phyloP scores from a whole-genome alignment of 768 basidiomycete genomes.

The Auricularia auricula-judae region DNA sequence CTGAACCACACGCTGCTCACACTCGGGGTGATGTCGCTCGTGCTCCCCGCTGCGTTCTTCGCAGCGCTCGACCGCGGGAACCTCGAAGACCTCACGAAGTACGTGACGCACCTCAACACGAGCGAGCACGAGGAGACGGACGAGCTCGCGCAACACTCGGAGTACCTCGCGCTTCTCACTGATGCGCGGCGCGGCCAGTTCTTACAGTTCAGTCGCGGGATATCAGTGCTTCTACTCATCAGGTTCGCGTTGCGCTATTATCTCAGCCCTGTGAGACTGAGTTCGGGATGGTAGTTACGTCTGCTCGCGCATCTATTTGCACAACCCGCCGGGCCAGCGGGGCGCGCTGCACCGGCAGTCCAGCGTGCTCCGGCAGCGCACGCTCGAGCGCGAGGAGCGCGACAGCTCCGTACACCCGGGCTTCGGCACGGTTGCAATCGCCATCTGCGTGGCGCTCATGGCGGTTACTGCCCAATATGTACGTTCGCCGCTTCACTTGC shows the following conservation, averaged over 20 bases:
- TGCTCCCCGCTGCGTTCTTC: constrained; percentile 60
- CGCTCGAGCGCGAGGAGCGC: constrained; percentile 17
- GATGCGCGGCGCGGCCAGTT: constrained; percentile 36
- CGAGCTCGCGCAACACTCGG: background rate
- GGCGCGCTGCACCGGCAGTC: constrained; percentile 25
- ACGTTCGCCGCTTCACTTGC: constrained; percentile 11
- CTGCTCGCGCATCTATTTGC: constrained; percentile 54
- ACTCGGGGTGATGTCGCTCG: constrained; percentile 49
- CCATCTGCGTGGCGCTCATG: constrained; percentile 46
- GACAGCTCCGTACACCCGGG: constrained; percentile 38
- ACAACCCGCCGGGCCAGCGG: constrained; percentile 56
- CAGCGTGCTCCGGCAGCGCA: constrained; percentile 26
- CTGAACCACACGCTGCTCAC: constrained; percentile 60
- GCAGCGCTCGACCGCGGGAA: constrained; percentile 34
- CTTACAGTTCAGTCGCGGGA: constrained; percentile 52
- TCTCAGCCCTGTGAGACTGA: background rate
- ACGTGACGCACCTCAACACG: constrained; percentile 4
- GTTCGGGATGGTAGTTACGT: constrained; percentile 39
- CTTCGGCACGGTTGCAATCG: constrained; percentile 43
- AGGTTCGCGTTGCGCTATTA: constrained; percentile 26
- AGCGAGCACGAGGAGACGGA: constrained; percentile 3
- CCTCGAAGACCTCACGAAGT: constrained; percentile 7
- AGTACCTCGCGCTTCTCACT: constrained; percentile 19
- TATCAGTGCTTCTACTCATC: constrained; percentile 50
- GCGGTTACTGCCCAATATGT: constrained; percentile 65